phyloP scores from a whole-genome alignment of 2,329 filamentous ascomycete genomes.

The Chaetothyriales sp. region DNA sequence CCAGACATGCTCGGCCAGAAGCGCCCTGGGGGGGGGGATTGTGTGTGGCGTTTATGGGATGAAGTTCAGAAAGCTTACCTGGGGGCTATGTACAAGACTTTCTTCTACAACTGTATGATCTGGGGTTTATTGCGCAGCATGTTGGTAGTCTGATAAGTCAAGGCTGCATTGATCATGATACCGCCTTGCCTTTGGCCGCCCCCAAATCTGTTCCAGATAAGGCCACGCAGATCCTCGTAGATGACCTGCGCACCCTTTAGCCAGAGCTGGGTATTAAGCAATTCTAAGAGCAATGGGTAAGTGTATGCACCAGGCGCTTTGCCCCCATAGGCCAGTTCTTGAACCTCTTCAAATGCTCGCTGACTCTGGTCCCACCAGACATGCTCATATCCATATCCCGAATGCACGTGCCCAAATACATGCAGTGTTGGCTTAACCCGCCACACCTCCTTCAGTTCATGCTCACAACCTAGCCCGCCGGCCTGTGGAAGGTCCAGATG shows the following conservation, averaged over 20 bases:
- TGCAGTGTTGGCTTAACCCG: constrained; percentile 60
- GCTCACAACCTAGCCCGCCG: constrained; percentile 53
- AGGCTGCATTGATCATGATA: constrained; percentile 47
- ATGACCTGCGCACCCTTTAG: constrained; percentile 36
- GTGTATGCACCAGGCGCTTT: constrained; percentile 13
- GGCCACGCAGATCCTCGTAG: constrained; percentile 37
- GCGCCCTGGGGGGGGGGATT: not conserved
- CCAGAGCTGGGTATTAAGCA: constrained; percentile 32
- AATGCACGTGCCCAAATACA: constrained; percentile 76
- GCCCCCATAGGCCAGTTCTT: constrained; percentile 21
- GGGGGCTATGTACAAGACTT: not conserved
- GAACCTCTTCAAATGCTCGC: constrained; percentile 52
- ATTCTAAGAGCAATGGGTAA: constrained; percentile 22
- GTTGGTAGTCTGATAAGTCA: constrained; percentile 31
- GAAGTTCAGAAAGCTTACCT: not conserved
- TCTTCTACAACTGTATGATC: constrained; percentile 22
- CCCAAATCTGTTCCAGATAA: constrained; percentile 49
- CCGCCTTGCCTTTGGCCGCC: constrained; percentile 35
- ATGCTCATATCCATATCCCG: constrained; percentile 52
- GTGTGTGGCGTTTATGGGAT: not conserved
- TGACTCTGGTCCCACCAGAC: constrained; percentile 65
- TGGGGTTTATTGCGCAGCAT: constrained; percentile 24
- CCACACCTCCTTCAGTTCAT: constrained; percentile 57
- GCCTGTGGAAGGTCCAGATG: constrained; percentile 43
- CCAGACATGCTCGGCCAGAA: not conserved